Evolutionary conservation across 139 green algal species (phyloP).

Genomic region (Monoraphidium neglectum): DNA sequence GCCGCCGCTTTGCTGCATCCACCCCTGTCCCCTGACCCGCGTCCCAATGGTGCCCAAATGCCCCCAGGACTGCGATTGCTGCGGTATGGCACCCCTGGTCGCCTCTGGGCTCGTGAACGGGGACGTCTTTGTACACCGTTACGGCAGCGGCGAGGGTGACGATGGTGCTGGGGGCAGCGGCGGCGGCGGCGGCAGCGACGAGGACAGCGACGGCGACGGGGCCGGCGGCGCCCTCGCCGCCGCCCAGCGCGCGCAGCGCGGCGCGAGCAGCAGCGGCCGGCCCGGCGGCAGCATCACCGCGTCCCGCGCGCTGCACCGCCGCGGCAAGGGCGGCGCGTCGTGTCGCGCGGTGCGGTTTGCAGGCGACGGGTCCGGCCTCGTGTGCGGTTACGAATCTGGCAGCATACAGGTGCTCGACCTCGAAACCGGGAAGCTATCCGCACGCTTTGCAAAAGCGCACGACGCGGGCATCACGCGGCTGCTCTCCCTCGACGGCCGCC

Average conservation of each 20-base stretch:
- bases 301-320: background rate
- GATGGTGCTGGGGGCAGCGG: background rate
- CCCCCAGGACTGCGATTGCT: slow-evolving; percentile 37
- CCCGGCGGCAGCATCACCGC: background rate
- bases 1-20: background rate
- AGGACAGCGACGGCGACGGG: background rate
- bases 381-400: slow-evolving; percentile 27
- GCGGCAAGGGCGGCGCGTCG: slow-evolving; percentile 23
- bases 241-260: background rate
- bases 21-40: background rate
- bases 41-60: background rate
- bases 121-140: slow-evolving; percentile 43
- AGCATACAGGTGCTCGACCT: slow-evolving; percentile 50
- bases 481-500: slow-evolving; percentile 10
- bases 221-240: background rate
- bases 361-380: background rate
- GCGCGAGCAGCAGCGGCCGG: slow-evolving; percentile 1
- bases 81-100: slow-evolving; percentile 46
- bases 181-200: background rate
- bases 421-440: slow-evolving; percentile 36
- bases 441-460: slow-evolving; percentile 59
- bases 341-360: slow-evolving; percentile 25
- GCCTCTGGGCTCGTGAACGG: slow-evolving; percentile 61
- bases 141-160: background rate
- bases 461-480: slow-evolving; percentile 61